Percentiles rank a stretch among this genome's conserved stretches.
Conservation (phyloP, 495 filamentous ascomycete species). For the Umbilicaria muhlenbergii region DNA sequence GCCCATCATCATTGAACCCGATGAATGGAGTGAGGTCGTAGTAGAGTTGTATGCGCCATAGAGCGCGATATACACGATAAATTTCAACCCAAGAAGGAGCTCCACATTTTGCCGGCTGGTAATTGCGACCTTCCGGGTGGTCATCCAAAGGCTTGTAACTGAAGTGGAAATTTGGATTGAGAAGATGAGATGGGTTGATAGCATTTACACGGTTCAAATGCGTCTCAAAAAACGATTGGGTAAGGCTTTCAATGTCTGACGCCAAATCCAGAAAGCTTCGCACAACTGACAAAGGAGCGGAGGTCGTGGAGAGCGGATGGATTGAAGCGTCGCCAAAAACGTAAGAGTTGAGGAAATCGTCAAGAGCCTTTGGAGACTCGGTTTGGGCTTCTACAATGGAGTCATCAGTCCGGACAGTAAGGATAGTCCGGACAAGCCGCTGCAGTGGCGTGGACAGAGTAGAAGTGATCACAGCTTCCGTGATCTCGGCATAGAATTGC, state of each 20-base stretch:
- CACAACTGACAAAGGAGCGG: not conserved
- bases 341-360: not conserved
- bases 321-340: not conserved
- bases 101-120: not conserved
- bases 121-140: not conserved
- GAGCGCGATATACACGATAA: not conserved
- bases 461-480: not conserved
- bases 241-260: not conserved
- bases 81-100: not conserved
- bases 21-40: not conserved
- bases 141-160: not conserved
- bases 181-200: not conserved
- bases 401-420: too few relatives aligned
- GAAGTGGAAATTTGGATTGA: not conserved
- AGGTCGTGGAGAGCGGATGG: not conserved
- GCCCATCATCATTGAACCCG: too few relatives aligned
- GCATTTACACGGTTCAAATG: not conserved
- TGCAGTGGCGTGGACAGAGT: not conserved
- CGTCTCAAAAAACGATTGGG: not conserved
- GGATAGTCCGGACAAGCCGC: not conserved
- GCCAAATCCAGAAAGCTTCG: not conserved
- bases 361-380: not conserved
- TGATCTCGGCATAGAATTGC: not conserved
- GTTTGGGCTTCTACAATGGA: not conserved
- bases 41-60: slow-evolving; percentile 1